These are phyloP conservation scores for Anthoceros angustus DNA, from an alignment of 225 moss, liverwort and hornwort species.

Conservation along the genomic window DNA sequence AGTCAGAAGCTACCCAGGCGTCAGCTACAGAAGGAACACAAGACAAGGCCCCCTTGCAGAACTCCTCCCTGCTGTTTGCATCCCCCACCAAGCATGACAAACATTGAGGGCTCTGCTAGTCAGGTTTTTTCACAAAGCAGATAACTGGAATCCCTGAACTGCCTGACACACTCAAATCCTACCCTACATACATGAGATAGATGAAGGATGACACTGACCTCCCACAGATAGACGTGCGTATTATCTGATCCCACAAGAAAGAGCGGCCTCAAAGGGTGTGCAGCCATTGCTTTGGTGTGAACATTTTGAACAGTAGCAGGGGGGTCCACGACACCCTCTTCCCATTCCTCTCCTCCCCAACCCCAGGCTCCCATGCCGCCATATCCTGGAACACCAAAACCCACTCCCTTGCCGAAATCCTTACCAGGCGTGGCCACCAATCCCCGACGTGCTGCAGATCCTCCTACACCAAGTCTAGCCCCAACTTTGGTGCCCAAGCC, in stretches of 20 bases:
- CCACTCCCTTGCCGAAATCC: conserved; percentile 28
- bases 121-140: neutral
- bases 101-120: neutral
- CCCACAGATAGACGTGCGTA: conserved; percentile 59
- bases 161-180: too few relatives aligned
- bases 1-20: neutral
- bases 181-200: too few relatives aligned
- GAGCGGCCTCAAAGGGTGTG: conserved; percentile 47
- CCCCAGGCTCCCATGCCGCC: conserved; percentile 66
- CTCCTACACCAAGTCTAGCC: conserved; percentile 20
- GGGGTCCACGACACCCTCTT: conserved; percentile 48
- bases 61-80: neutral
- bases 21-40: neutral
- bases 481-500: conserved; percentile 23
- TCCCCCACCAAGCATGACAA: neutral
- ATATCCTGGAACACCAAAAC: conserved; percentile 58
- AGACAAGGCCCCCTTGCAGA: neutral
- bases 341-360: conserved; percentile 50
- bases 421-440: conserved; percentile 25
- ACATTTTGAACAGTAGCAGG: conserved; percentile 52
- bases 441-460: conserved; percentile 18
- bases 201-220: conserved; percentile 19
- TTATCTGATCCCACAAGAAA: conserved; percentile 57
- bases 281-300: conserved; percentile 51
- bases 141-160: too few relatives aligned